These are phyloP conservation scores for Nothophytophthora sp. DNA, from an alignment of 352 stramenopile species.

Conservation along the genomic window DNA sequence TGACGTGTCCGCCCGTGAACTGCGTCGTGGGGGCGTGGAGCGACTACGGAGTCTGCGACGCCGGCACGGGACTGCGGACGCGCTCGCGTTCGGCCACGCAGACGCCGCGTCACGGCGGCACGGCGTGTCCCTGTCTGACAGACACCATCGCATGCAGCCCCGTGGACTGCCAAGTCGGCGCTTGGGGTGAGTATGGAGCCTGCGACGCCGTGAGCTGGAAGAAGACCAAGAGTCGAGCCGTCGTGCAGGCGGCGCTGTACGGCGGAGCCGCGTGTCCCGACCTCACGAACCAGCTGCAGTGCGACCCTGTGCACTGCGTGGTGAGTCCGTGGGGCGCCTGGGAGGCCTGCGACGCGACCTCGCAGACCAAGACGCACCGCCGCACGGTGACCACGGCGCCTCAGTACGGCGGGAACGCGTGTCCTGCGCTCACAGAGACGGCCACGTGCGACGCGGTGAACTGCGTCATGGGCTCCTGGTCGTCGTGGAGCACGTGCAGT, in stretches of 20 bases:
- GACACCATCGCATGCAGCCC: conserved; percentile 47
- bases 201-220: conserved; percentile 48
- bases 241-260: conserved; percentile 38
- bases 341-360: conserved; percentile 29
- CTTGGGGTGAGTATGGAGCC: conserved; percentile 40
- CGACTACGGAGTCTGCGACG: conserved; percentile 48
- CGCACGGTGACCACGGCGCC: conserved; percentile 22
- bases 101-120: conserved; percentile 27
- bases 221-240: conserved; percentile 42
- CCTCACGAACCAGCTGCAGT: conserved; percentile 48
- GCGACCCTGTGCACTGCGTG: conserved; percentile 50
- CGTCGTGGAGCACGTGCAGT: conserved; percentile 33
- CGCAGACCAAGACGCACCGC: conserved; percentile 41
- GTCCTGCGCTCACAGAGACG: conserved; percentile 23
- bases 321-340: conserved; percentile 34
- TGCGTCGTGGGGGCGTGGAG: conserved; percentile 42
- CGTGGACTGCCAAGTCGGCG: conserved; percentile 39
- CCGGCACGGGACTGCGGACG: conserved; percentile 34
- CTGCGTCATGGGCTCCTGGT: conserved; percentile 40
- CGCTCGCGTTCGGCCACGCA: conserved; percentile 31
- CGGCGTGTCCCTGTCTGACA: conserved; percentile 26
- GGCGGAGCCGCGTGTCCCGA: conserved; percentile 39
- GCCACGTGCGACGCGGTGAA: conserved; percentile 45
- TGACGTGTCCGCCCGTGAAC: conserved; percentile 41
- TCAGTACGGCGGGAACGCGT: conserved; percentile 40